These are phyloP conservation scores for Fusarium cicatricum DNA, from an alignment of 2,329 filamentous ascomycete species.

Conservation along the genomic window DNA sequence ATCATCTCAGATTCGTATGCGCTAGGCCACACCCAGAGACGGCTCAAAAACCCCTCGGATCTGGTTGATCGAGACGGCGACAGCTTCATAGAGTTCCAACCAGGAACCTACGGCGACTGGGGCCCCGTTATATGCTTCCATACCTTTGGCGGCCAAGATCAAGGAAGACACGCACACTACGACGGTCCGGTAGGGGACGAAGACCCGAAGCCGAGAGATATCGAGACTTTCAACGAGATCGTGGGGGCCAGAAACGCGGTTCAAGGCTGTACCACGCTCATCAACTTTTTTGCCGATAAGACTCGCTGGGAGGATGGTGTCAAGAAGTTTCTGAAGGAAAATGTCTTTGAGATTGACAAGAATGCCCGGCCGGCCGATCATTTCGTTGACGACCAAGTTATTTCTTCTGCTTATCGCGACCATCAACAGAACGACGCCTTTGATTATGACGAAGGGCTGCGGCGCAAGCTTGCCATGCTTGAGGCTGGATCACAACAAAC, in stretches of 20 bases:
- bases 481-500: neutral
- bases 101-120: slow-evolving; percentile 16
- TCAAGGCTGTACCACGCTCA: slow-evolving; percentile 2
- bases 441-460: neutral
- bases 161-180: slow-evolving; percentile 14
- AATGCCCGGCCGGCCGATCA: neutral
- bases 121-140: slow-evolving; percentile 23
- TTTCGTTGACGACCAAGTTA: neutral
- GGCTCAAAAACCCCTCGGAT: slow-evolving; percentile 15
- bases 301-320: slow-evolving; percentile 17
- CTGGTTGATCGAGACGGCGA: slow-evolving; percentile 11
- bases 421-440: neutral
- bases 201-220: slow-evolving; percentile 13
- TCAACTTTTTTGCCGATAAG: slow-evolving; percentile 13
- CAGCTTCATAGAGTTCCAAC: slow-evolving; percentile 3
- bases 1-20: slow-evolving; percentile 31
- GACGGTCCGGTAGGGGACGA: slow-evolving; percentile 12
- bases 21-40: slow-evolving; percentile 18
- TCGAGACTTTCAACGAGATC: slow-evolving; percentile 17
- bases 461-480: neutral
- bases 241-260: slow-evolving; percentile 21
- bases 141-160: slow-evolving; percentile 12
- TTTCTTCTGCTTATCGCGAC: neutral
- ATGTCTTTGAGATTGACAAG: slow-evolving; percentile 9
- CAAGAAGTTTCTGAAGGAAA: slow-evolving; percentile 12